phyloP scores from a whole-genome alignment of 148 eudicot species.

The Polygonum aviculare region DNA sequence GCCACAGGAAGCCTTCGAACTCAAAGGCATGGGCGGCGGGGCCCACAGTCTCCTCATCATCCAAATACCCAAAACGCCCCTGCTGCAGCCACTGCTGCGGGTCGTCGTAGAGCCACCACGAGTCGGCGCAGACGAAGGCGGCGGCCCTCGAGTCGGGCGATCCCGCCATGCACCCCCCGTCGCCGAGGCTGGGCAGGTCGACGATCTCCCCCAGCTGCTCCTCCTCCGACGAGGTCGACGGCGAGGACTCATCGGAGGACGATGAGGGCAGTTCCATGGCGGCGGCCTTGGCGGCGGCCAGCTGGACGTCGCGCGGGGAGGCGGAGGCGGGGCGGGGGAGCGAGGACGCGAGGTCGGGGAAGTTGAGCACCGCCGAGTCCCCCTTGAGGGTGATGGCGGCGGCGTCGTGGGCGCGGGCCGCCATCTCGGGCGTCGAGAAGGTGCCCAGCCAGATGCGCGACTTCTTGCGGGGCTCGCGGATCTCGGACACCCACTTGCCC shows the following conservation, averaged over 20 bases:
- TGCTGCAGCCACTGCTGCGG: constrained; percentile 2
- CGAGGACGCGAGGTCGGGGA: constrained; percentile 38
- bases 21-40: background rate
- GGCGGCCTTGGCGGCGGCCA: constrained; percentile 58
- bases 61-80: constrained; percentile 5
- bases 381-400: constrained; percentile 58
- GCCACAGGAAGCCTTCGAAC: background rate
- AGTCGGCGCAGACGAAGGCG: constrained; percentile 18
- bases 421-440: constrained; percentile 72
- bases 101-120: constrained; percentile 22
- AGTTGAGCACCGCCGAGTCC: constrained; percentile 49
- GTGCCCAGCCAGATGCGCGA: constrained; percentile 76
- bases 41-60: background rate
- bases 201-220: constrained; percentile 53
- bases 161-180: constrained; percentile 1
- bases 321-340: constrained; percentile 51
- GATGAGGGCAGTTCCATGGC: constrained; percentile 23
- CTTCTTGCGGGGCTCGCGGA: constrained; percentile 58
- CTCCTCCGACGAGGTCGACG: constrained; percentile 11
- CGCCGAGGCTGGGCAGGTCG: constrained; percentile 46
- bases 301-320: constrained; percentile 52
- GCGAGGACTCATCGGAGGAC: no score
- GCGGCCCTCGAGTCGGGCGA: constrained; percentile 26
- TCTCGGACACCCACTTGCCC: constrained; percentile 79
- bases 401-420: constrained; percentile 75